Evolutionary conservation across 345 rosid species (phyloP).

Genomic region (Aethionema arabicum): DNA sequence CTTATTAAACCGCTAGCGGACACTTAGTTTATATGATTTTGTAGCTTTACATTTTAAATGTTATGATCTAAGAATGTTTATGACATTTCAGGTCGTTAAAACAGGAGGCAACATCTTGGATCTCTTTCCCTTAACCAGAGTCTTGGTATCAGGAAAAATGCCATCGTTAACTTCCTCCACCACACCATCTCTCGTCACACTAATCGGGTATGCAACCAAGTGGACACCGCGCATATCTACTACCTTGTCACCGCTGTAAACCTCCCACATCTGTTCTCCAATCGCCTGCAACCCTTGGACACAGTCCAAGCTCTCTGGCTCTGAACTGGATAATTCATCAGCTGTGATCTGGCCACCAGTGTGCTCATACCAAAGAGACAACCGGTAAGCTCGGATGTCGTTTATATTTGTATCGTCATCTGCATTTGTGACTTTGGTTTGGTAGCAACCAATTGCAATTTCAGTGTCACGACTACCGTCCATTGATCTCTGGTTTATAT

Average conservation of each 20-base stretch:
- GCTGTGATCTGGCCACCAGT: slow-evolving; percentile 44
- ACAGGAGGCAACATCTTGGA: slow-evolving; percentile 65
- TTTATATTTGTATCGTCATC: slow-evolving; percentile 9
- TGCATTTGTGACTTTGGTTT: slow-evolving; percentile 11
- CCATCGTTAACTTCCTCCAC: slow-evolving; percentile 51
- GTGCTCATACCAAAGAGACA: slow-evolving; percentile 80
- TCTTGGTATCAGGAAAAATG: slow-evolving; percentile 74
- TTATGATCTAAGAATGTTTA: slow-evolving; percentile 10
- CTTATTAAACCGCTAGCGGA: not conserved
- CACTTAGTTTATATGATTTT: no score
- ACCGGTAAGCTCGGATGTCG: slow-evolving; percentile 53
- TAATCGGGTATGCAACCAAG: slow-evolving; percentile 62
- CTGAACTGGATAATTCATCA: slow-evolving; percentile 35
- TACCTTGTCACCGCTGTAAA: slow-evolving; percentile 59
- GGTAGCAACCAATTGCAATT: slow-evolving; percentile 78
- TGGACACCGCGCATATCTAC: slow-evolving; percentile 80
- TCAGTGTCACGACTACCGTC: slow-evolving; percentile 86
- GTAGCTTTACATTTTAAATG: slow-evolving; percentile 9
- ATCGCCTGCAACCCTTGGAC: slow-evolving; percentile 46
- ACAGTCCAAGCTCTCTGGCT: slow-evolving; percentile 66
- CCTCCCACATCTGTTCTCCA: slow-evolving; percentile 72
- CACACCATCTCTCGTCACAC: slow-evolving; percentile 52
- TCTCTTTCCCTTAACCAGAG: slow-evolving; percentile 68
- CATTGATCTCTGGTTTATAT: slow-evolving; percentile 89
- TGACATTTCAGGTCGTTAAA: slow-evolving; percentile 52